Conservation (phyloP, 768 basidiomycete species). For the Trametes punicea region DNA sequence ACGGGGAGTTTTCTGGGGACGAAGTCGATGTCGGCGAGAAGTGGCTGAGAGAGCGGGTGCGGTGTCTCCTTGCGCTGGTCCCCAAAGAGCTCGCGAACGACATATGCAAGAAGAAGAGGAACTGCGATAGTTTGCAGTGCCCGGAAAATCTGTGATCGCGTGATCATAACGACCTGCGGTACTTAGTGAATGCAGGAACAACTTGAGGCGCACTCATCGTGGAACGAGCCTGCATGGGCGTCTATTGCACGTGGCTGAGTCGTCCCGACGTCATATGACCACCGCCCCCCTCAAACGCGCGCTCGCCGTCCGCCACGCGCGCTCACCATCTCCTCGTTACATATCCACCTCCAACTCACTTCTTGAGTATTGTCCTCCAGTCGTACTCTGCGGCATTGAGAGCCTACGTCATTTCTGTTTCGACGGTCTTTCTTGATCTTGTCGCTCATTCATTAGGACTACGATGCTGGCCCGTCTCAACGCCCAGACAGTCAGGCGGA, state of each 20-base stretch:
- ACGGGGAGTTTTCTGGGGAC: slow-evolving; percentile 16
- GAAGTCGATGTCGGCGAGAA: slow-evolving; percentile 22
- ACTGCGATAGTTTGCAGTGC: slow-evolving; percentile 15
- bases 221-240: slow-evolving; percentile 1
- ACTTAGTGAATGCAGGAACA: background rate
- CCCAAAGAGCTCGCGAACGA: slow-evolving; percentile 9
- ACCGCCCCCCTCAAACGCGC: slow-evolving; percentile 4
- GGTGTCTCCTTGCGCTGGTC: slow-evolving; percentile 7
- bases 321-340: background rate
- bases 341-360: background rate
- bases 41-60: slow-evolving; percentile 13
- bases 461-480: slow-evolving; percentile 27
- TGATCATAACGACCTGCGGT: slow-evolving; percentile 8
- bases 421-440: slow-evolving; percentile 2
- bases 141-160: slow-evolving; percentile 15
- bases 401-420: background rate
- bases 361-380: background rate
- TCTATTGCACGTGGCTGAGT: slow-evolving; percentile 8
- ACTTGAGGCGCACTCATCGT: slow-evolving; percentile 3
- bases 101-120: slow-evolving; percentile 13
- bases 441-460: background rate
- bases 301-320: background rate
- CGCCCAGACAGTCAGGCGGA: slow-evolving; percentile 20
- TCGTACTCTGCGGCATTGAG: background rate
- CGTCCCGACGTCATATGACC: slow-evolving; percentile 20